Conservation (phyloP, 495 filamentous ascomycete genomes). For the Penicillium macrosclerotiorum region DNA sequence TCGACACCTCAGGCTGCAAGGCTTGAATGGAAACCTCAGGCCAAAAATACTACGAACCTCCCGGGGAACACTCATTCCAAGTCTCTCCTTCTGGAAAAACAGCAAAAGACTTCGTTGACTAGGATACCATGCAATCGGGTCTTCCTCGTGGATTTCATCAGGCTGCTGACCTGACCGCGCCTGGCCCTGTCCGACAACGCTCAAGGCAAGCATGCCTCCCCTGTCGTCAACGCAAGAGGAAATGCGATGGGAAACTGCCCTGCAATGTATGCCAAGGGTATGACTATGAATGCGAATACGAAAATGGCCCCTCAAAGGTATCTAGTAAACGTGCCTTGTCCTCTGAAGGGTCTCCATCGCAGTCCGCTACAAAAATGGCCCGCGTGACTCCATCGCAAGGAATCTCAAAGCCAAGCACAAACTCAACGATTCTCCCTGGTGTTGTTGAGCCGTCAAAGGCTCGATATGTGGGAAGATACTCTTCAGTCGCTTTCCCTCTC, state of each 20-base stretch:
- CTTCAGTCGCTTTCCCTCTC: slow-evolving; percentile 41
- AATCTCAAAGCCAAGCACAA: slow-evolving; percentile 3
- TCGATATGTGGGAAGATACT: slow-evolving; percentile 38
- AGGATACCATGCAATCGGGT: neutral
- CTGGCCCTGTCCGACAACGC: slow-evolving; percentile 19
- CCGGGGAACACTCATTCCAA: neutral
- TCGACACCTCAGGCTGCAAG: neutral
- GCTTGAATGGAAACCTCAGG: neutral
- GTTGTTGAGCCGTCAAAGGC: slow-evolving; percentile 25
- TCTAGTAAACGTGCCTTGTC: slow-evolving; percentile 1
- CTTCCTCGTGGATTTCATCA: neutral
- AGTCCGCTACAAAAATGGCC: slow-evolving; percentile 1
- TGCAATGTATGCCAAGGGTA: slow-evolving; percentile 41
- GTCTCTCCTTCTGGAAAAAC: neutral
- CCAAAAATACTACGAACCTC: neutral
- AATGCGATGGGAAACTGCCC: slow-evolving; percentile 40
- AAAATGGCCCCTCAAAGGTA: slow-evolving; percentile 3
- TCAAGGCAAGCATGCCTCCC: slow-evolving; percentile 39
- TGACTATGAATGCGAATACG: slow-evolving; percentile 41
- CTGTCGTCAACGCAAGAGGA: slow-evolving; percentile 42
- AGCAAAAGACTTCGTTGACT: neutral
- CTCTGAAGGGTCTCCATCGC: neutral
- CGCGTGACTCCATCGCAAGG: neutral
- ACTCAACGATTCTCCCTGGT: slow-evolving; percentile 12
- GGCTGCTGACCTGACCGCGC: neutral